Conservation (phyloP, 2,329 filamentous ascomycete species). For the Neopestalotiopsis sp. region DNA sequence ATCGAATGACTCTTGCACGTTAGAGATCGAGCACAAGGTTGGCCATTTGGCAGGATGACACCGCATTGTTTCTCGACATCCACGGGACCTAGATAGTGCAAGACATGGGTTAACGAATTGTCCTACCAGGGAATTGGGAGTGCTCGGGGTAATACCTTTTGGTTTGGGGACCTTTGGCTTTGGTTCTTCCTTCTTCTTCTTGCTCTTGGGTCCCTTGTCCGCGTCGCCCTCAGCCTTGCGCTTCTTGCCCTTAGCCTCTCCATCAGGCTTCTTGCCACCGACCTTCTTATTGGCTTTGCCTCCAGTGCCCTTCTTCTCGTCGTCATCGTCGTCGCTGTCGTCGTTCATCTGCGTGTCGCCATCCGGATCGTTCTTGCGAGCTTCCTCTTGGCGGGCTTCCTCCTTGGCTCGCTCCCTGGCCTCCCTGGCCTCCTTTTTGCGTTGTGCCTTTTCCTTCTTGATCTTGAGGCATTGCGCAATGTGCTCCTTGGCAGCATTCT, state of each 20-base stretch:
- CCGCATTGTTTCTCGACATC: conserved; percentile 95
- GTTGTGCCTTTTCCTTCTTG: conserved; percentile 81
- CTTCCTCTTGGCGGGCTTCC: conserved; percentile 62
- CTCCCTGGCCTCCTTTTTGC: conserved; percentile 77
- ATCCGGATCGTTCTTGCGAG: conserved; percentile 54
- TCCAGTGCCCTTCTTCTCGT: conserved; percentile 47
- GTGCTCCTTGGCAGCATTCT: conserved; percentile 76
- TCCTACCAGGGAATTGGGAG: conserved; percentile 9
- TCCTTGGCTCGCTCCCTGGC: conserved; percentile 70
- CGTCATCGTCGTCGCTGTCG: conserved; percentile 54
- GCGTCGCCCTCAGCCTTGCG: conserved; percentile 75
- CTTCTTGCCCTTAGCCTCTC: conserved; percentile 76
- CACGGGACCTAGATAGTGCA: conserved; percentile 66
- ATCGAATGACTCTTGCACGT: conserved; percentile 97
- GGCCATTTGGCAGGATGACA: conserved; percentile 83
- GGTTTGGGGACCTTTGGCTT: conserved; percentile 84
- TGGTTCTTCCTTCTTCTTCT: conserved; percentile 94
- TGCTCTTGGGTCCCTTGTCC: conserved; percentile 84
- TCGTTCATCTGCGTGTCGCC: conserved; percentile 43
- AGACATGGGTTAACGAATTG: conserved; percentile 18
- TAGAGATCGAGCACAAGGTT: conserved; percentile 83
- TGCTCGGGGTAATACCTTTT: conserved; percentile 63
- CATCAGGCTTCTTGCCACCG: conserved; percentile 66
- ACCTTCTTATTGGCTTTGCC: conserved; percentile 63
- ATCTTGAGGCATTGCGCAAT: conserved; percentile 83